Percentiles rank a stretch among this genome's conserved stretches.
Evolutionary conservation across 148 eudicot genomes (phyloP).

Genomic region (Rhododendron ferrugineum): DNA sequence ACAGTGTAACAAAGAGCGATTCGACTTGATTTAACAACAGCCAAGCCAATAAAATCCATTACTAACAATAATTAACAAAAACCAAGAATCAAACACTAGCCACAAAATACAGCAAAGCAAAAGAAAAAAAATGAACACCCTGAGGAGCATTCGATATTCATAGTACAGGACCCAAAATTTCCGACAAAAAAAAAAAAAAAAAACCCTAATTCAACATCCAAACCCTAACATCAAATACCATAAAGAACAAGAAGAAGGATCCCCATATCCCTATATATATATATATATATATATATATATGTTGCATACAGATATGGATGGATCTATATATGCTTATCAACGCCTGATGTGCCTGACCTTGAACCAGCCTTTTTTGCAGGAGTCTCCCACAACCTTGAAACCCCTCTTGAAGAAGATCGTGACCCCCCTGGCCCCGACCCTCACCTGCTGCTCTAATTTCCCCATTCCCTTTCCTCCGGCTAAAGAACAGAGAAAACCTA

Average conservation of each 20-base stretch:
- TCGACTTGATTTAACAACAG: not conserved
- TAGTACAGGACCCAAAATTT: not conserved
- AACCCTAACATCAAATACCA: not conserved
- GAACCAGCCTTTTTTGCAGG: slow-evolving; percentile 65
- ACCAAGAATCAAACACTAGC: not conserved
- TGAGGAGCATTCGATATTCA: not conserved
- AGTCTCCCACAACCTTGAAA: slow-evolving; percentile 39
- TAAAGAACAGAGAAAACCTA: not conserved
- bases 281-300: no score
- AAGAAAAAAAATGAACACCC: not conserved
- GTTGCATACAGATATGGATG: not conserved
- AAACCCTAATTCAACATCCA: no score
- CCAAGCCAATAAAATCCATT: not conserved
- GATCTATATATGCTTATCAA: not conserved
- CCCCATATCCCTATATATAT: no score
- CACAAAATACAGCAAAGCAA: not conserved
- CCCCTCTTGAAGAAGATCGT: slow-evolving; percentile 49
- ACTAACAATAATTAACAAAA: not conserved
- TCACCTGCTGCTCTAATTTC: slow-evolving; percentile 60
- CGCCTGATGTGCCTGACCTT: slow-evolving; percentile 43
- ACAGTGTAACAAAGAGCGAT: not conserved
- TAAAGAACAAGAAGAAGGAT: not conserved
- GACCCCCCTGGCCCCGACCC: slow-evolving; percentile 44
- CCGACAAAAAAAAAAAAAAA: not conserved
- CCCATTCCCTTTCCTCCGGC: slow-evolving; percentile 12